Evolutionary conservation across 345 rosid species (phyloP), one percentile per base, ranked within the genome.

Genomic region (Populus ilicifolia): DNA sequence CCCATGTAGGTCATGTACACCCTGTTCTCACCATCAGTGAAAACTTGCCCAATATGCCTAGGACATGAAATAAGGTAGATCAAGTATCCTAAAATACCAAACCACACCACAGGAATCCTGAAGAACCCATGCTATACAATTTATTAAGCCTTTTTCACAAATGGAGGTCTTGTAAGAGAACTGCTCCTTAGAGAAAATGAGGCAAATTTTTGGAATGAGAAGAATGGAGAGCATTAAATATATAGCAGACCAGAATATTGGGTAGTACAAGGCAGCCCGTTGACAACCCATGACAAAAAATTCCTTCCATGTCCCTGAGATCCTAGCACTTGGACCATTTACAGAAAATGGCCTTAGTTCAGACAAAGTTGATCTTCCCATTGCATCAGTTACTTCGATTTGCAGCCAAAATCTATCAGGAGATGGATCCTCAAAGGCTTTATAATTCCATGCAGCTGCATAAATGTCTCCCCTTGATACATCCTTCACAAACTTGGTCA

Each of bases 271-370:
- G 33, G 86, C 87, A 50, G 79, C 90, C 97, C 97, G 93, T 50
- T 92, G 97, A 84, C 88, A 79, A 44, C 97, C 99, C 96, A 96
- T 91, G 78, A 92, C 94, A 67, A 76, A 82, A 72, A 93, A 91
- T 85, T 96, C 99, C 80, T 84, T 92, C 99, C 98, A 96, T 20
- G 97, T 90, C 99, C 99, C 93, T 4, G 90, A 86, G 71, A 91
- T 67, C 83, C 83, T 80, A 77, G 86, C 83, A 80, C 81, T 83
- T 35, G 85, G 85, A 79, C 98, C 94, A 66, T 93, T 87, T 75
- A 90, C 71, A 72, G 98, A 96, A 82, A 93, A 93, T 52, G 99
- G 96, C 44, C 92, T 88, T 80, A 85, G 71, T 82, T 92, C 96
- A 29, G 89, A 88, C 46, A 74, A 80, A 35, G 91, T 87, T 76